These are phyloP conservation scores for Gossypium schwendimanii DNA, from an alignment of 441 rosid genomes.

Conservation along the genomic window DNA sequence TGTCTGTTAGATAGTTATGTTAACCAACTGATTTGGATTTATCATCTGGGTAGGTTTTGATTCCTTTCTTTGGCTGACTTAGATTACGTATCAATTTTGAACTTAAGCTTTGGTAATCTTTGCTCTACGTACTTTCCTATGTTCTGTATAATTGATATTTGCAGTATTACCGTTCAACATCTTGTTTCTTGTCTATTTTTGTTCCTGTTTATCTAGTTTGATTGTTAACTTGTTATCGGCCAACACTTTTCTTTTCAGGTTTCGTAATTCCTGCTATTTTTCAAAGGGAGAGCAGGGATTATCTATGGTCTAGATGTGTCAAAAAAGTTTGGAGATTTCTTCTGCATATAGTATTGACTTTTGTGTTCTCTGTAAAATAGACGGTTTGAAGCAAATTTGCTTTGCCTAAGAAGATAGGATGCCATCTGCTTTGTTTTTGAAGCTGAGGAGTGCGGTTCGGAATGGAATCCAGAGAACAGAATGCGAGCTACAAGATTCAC, in stretches of 20 bases:
- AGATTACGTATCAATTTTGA: neutral
- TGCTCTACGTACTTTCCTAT: neutral
- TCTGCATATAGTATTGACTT: constrained; percentile 19
- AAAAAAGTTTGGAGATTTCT: constrained; percentile 54
- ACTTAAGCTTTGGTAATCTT: neutral
- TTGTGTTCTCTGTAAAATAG: constrained; percentile 20
- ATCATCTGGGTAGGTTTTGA: neutral
- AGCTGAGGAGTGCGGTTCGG: constrained; percentile 45
- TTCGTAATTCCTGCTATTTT: neutral
- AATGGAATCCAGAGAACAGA: constrained; percentile 44
- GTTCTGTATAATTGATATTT: neutral
- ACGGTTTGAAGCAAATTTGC: constrained; percentile 17
- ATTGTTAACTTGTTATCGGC: neutral
- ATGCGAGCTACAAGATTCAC: constrained; percentile 31
- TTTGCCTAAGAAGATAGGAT: constrained; percentile 47
- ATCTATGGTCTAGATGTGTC: constrained; percentile 22
- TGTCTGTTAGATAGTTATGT: neutral
- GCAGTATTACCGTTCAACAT: neutral
- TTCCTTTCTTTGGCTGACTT: neutral
- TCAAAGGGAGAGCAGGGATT: constrained; percentile 10
- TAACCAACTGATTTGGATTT: neutral
- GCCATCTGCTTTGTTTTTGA: constrained; percentile 42
- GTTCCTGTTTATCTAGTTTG: neutral
- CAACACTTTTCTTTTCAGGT: neutral
- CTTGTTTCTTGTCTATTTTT: neutral